Percentiles rank a stretch among this genome's conserved stretches.
phyloP scores from a whole-genome alignment of 495 filamentous ascomycete genomes.

The Penicillium desertorum region DNA sequence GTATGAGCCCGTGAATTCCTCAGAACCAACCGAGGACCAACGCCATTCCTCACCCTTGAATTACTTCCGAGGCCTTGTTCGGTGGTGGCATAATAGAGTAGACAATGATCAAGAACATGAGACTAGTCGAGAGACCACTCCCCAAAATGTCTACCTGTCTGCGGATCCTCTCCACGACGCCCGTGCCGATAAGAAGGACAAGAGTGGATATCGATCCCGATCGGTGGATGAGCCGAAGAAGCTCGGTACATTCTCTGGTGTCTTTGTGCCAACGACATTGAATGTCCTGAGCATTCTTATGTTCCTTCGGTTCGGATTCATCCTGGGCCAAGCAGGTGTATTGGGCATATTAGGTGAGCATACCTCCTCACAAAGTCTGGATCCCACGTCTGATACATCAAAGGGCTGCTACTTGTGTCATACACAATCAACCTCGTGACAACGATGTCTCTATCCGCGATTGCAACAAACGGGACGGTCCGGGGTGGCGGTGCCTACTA shows the following conservation, averaged over 20 bases:
- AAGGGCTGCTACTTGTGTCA: constrained; percentile 69
- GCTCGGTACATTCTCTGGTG: constrained; percentile 72
- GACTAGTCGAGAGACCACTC: constrained; percentile 7
- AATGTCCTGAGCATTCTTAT: constrained; percentile 93
- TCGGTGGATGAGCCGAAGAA: constrained; percentile 56
- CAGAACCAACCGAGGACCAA: constrained; percentile 19
- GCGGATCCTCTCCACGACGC: constrained; percentile 33
- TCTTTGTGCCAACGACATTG: constrained; percentile 81
- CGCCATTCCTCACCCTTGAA: constrained; percentile 25
- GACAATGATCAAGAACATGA: constrained; percentile 16
- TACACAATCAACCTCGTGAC: constrained; percentile 80
- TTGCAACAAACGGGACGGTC: constrained; percentile 88
- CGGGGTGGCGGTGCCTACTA: constrained; percentile 88
- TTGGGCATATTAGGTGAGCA: constrained; percentile 73
- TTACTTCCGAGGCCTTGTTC: constrained; percentile 28
- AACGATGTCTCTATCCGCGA: constrained; percentile 81
- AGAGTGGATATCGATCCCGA: constrained; percentile 42
- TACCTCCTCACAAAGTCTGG: background rate
- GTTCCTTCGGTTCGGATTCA: constrained; percentile 82
- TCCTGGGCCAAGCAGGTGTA: constrained; percentile 75
- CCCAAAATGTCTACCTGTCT: constrained; percentile 17
- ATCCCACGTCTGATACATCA: constrained; percentile 14
- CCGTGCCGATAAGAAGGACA: constrained; percentile 37
- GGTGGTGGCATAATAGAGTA: constrained; percentile 29
- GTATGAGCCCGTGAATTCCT: constrained; percentile 35